Evolutionary conservation across 768 basidiomycete genomes (phyloP).

Genomic region (Leccinum boreale): DNA sequence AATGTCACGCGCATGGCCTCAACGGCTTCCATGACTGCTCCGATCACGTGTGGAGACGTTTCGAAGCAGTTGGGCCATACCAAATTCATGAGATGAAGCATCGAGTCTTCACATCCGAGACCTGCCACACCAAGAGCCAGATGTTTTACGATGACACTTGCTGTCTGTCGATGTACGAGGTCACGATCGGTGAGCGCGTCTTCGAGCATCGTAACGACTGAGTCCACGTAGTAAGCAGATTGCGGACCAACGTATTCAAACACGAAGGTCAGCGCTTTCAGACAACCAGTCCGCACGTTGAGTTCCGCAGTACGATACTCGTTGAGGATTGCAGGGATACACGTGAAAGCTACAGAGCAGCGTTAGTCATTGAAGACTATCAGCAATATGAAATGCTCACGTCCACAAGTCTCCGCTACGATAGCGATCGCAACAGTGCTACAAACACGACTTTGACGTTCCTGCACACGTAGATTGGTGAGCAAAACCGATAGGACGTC

Average conservation of each 20-base stretch:
- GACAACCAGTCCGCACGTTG: slow-evolving; percentile 97
- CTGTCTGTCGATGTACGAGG: slow-evolving; percentile 96
- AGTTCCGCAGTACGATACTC: slow-evolving; percentile 98
- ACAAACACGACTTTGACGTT: slow-evolving; percentile 98
- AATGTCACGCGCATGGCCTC: slow-evolving; percentile 97
- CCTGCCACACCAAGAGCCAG: slow-evolving; percentile 95
- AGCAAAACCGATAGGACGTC: slow-evolving; percentile 94
- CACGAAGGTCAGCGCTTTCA: slow-evolving; percentile 97
- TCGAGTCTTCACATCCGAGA: slow-evolving; percentile 95
- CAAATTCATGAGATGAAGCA: slow-evolving; percentile 96
- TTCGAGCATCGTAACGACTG: slow-evolving; percentile 96
- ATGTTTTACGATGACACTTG: slow-evolving; percentile 98
- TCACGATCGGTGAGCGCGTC: slow-evolving; percentile 98
- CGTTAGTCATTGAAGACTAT: slow-evolving; percentile 3
- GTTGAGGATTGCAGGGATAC: slow-evolving; percentile 97
- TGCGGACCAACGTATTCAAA: slow-evolving; percentile 99
- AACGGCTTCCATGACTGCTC: slow-evolving; percentile 96
- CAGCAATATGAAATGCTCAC: slow-evolving; percentile 27
- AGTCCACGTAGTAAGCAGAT: slow-evolving; percentile 95
- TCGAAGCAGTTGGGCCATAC: slow-evolving; percentile 99
- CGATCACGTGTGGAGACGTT: slow-evolving; percentile 97
- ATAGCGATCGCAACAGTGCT: slow-evolving; percentile 98
- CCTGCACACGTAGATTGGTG: slow-evolving; percentile 96
- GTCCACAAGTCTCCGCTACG: slow-evolving; percentile 90
- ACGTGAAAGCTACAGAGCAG: slow-evolving; percentile 74